Conservation (phyloP, 176 grass and related monocot species). For the Dactylis glomerata region DNA sequence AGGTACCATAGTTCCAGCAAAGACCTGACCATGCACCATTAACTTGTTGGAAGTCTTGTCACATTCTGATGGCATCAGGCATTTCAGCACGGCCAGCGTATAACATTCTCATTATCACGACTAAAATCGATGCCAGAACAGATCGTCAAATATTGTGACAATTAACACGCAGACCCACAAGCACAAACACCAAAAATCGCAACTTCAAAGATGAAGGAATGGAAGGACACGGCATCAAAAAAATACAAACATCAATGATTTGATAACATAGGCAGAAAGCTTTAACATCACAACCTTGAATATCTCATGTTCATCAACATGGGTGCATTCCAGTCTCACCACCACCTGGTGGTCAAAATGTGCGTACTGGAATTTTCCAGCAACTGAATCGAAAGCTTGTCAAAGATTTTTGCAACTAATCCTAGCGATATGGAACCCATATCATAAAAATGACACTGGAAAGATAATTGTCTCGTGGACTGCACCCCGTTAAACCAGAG, state of each 20-base stretch:
- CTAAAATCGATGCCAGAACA: background rate
- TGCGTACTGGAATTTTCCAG: constrained; percentile 40
- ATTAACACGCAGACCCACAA: background rate
- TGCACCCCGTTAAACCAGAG: constrained; percentile 38
- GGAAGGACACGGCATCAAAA: background rate
- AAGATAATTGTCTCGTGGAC: constrained; percentile 32
- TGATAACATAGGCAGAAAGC: background rate
- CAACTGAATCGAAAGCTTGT: constrained; percentile 20
- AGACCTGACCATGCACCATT: background rate
- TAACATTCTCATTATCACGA: background rate
- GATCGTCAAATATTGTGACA: no score
- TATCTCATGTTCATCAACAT: background rate
- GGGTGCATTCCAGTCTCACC: constrained; percentile 19
- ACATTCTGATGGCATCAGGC: background rate
- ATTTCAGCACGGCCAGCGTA: background rate
- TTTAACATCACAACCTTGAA: background rate
- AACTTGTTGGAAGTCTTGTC: background rate
- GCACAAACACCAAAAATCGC: background rate
- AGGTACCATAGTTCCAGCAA: background rate
- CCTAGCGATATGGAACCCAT: constrained; percentile 36
- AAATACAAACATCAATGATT: background rate
- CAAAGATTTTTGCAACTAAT: constrained; percentile 34
- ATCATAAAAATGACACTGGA: constrained; percentile 12
- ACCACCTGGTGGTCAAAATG: constrained; percentile 38
- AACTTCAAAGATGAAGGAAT: no score